A percentile compares a stretch with the other conserved stretches of the same genome.
Conservation (phyloP, 2,329 filamentous ascomycete genomes). For the Orbilia javanica region DNA sequence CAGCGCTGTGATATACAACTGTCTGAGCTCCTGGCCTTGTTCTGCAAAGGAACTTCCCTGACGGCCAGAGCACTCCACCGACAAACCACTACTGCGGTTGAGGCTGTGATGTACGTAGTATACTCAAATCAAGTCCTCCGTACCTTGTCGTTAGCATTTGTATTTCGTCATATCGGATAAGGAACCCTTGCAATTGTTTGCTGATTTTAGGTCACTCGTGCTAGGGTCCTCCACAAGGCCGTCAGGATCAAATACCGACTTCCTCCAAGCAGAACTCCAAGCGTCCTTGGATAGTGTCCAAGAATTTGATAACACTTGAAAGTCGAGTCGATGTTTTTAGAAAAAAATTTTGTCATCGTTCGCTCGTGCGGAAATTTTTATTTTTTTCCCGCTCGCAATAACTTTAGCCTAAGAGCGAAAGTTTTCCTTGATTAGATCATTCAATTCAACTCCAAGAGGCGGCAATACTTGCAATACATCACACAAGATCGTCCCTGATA, state of each 20-base stretch:
- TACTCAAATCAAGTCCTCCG: constrained; percentile 16
- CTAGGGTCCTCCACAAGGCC: constrained; percentile 6
- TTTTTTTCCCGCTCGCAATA: not conserved
- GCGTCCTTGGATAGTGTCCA: constrained; percentile 20
- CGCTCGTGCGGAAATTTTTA: constrained; percentile 8
- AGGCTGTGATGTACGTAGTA: constrained; percentile 46
- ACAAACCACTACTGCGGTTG: constrained; percentile 28
- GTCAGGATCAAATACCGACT: constrained; percentile 38
- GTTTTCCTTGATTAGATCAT: constrained; percentile 31
- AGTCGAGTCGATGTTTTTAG: constrained; percentile 2
- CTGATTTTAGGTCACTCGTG: constrained; percentile 45
- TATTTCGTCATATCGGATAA: constrained; percentile 58
- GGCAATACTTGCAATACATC: constrained; percentile 6
- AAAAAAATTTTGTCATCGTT: constrained; percentile 52
- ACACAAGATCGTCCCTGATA: constrained; percentile 31
- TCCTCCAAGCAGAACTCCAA: constrained; percentile 10
- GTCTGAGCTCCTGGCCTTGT: not conserved
- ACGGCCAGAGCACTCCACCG: constrained; percentile 14
- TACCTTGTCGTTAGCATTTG: constrained; percentile 45
- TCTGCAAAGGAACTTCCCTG: constrained; percentile 11
- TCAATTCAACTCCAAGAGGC: constrained; percentile 35
- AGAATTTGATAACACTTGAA: constrained; percentile 8
- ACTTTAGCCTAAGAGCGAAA: constrained; percentile 41
- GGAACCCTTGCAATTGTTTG: constrained; percentile 41
- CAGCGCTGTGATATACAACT: constrained; percentile 1